These are phyloP conservation scores for Clavispora asparagi DNA, from an alignment of 805 yeast genomes.

Conservation along the genomic window DNA sequence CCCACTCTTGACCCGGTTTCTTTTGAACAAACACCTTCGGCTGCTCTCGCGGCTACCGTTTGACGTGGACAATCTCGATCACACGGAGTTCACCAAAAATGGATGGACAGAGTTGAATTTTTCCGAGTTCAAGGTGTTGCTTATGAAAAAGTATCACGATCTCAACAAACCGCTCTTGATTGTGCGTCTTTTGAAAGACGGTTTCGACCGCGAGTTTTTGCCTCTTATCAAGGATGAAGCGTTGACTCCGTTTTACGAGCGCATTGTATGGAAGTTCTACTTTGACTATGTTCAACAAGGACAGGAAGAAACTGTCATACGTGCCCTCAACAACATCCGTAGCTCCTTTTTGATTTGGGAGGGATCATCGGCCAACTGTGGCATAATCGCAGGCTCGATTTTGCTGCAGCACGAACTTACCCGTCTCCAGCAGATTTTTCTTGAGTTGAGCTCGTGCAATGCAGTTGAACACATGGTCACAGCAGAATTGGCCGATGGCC, in stretches of 20 bases:
- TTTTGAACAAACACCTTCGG: constrained; percentile 21
- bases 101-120: constrained; percentile 19
- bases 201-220: constrained; percentile 20
- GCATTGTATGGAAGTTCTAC: constrained; percentile 38
- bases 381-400: constrained; percentile 5
- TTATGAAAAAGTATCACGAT: constrained; percentile 34
- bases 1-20: constrained; percentile 20
- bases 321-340: constrained; percentile 15
- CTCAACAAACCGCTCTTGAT: constrained; percentile 28
- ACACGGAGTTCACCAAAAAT: constrained; percentile 14
- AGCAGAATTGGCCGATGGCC: constrained; percentile 8
- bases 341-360: constrained; percentile 37
- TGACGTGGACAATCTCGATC: constrained; percentile 16
- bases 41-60: constrained; percentile 13
- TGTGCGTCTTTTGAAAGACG: constrained; percentile 23
- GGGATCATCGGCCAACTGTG: constrained; percentile 15
- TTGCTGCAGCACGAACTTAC: constrained; percentile 13
- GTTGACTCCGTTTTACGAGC: constrained; percentile 33
- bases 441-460: constrained; percentile 16
- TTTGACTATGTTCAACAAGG: constrained; percentile 25
- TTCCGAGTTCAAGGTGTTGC: constrained; percentile 25
- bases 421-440: constrained; percentile 21
- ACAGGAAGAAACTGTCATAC: constrained; percentile 21
- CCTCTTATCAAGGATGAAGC: constrained; percentile 18
- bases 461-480: constrained; percentile 12